Evolutionary conservation across 495 filamentous ascomycete species (phyloP), one percentile per base, ranked within the genome.

Genomic region (Lindgomyces ingoldianus): DNA sequence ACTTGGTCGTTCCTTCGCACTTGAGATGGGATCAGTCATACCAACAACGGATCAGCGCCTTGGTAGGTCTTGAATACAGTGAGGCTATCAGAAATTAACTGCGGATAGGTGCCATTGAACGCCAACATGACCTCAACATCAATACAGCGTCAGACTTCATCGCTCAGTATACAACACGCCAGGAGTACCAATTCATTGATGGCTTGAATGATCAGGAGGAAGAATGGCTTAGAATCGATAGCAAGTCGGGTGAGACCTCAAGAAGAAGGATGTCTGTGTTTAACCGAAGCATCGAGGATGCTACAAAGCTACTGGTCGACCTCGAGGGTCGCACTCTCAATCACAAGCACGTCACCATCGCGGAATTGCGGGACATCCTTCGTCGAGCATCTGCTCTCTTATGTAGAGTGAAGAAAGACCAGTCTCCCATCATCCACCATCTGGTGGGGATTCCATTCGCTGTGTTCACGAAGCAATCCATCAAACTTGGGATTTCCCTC

Each of bases 121-220:
- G 77, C 27, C 82, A 90, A 60, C 84, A 87, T 11, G 82, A 85
- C 29, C 84, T 82, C 19, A 85, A 85, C 48, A 85, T 96, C 64
- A 94, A 98, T 69, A 88, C 92, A 14, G 93, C 91, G 12, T 97
- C 93, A 14, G 92, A 96, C 73, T 96, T 98, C 68, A 87, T 98
- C 72, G 90, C 92, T 30, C 91, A 97, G 72, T 97, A 98, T 71
- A 97, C 93, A n/a, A 94, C 90, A 22, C 89, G 94, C 9, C 95
- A 98, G 72, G 91, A 91, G 68, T 98, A 98, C 73, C 85, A 90
- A 27, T 89, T 90, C 63, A 83, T 88, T 14, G 90, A 96, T 70
- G 77, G 85, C 11, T 72, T 87, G 42, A 83, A 85, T 11, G 85
- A 85, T 41, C 81, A 86, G 63, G 82, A 83, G 53, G 74, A 78